phyloP scores from a whole-genome alignment of 345 rosid species.

The Mangifera indica region DNA sequence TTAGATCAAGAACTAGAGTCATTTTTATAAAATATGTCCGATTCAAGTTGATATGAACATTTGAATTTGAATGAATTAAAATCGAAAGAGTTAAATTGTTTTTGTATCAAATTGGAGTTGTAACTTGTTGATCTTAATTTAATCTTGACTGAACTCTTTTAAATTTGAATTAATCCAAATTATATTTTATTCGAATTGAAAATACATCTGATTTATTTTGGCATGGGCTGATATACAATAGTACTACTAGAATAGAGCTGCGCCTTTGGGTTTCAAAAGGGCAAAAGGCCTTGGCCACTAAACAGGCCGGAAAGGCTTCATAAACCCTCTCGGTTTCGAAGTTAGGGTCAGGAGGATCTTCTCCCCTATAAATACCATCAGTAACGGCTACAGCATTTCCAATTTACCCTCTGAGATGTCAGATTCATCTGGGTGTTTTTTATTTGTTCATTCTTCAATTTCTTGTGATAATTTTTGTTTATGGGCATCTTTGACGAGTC shows the following conservation, averaged over 20 bases:
- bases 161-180: no score
- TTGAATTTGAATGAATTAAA: no score
- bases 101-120: no score
- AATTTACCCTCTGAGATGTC: background rate
- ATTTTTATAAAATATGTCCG: no score
- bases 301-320: background rate
- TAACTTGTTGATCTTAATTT: no score
- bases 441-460: background rate
- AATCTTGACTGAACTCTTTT: no score
- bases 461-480: background rate
- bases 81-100: no score
- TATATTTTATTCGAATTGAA: no score
- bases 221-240: no score
- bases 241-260: background rate
- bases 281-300: background rate
- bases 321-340: background rate
- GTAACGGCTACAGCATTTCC: background rate
- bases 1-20: no score
- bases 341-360: background rate
- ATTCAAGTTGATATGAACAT: no score
- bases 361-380: background rate
- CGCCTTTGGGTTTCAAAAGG: background rate
- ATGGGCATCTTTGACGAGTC: constrained; percentile 47
- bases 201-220: no score
- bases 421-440: background rate